A percentile compares a stretch with the other conserved stretches of the same genome.
These are phyloP conservation scores for Hanseniaspora thailandica DNA, from an alignment of 805 yeast species.

Conservation along the genomic window DNA sequence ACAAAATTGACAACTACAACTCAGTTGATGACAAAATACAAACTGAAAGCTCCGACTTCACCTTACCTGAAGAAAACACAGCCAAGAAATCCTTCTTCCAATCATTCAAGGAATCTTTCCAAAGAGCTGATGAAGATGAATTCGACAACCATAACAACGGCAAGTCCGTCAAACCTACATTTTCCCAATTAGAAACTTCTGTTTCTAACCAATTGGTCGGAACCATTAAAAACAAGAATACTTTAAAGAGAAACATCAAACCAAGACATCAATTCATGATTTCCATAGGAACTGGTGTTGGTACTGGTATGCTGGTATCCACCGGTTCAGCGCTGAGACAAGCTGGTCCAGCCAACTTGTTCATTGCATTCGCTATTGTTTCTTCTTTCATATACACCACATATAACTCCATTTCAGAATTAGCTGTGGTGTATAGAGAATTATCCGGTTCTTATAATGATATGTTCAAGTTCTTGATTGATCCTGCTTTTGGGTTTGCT, in stretches of 20 bases:
- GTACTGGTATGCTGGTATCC: constrained; percentile 66
- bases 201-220: constrained; percentile 1
- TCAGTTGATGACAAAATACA: not conserved
- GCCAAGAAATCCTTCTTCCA: not conserved
- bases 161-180: not conserved
- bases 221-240: not conserved
- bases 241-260: constrained; percentile 28
- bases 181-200: constrained; percentile 11
- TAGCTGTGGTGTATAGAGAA: constrained; percentile 55
- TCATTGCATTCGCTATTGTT: constrained; percentile 49
- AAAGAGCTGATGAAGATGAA: constrained; percentile 5
- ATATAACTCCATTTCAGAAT: constrained; percentile 53
- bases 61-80: not conserved
- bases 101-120: constrained; percentile 12
- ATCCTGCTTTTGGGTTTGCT: constrained; percentile 59
- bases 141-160: not conserved
- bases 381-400: constrained; percentile 52
- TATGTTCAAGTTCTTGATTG: constrained; percentile 50
- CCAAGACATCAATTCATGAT: constrained; percentile 60
- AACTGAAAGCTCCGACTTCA: not conserved
- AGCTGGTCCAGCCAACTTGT: constrained; percentile 55
- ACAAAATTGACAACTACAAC: not conserved
- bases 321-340: constrained; percentile 44
- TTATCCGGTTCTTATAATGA: constrained; percentile 47
- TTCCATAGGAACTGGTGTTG: constrained; percentile 63